phyloP scores from a whole-genome alignment of 768 basidiomycete species.

The Auriculariales sp. region DNA sequence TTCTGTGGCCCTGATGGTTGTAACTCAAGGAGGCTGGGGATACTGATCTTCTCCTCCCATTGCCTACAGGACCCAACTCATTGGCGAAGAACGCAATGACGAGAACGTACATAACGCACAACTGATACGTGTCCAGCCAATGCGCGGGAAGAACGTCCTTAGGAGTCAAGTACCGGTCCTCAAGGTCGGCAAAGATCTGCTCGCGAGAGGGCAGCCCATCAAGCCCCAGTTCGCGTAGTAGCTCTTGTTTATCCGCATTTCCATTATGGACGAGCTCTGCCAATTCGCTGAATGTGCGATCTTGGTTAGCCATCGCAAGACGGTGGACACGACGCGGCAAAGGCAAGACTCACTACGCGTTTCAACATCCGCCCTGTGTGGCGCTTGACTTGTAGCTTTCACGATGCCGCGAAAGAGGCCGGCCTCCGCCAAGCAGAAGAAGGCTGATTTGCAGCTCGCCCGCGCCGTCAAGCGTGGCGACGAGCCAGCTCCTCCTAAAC shows the following conservation, averaged over 20 bases:
- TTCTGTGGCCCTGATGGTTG: constrained; percentile 67
- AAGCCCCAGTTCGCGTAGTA: constrained; percentile 47
- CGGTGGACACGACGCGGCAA: no score
- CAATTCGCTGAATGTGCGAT: neutral
- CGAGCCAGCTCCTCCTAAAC: constrained; percentile 22
- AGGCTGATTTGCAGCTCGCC: constrained; percentile 58
- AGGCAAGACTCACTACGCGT: no score
- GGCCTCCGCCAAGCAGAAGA: constrained; percentile 54
- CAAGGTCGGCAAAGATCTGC: constrained; percentile 52
- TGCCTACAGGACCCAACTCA: constrained; percentile 30
- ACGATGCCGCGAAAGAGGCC: constrained; percentile 25
- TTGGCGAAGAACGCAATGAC: constrained; percentile 1
- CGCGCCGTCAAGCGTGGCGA: constrained; percentile 80
- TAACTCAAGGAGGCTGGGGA: constrained; percentile 48
- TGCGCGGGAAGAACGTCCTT: constrained; percentile 48
- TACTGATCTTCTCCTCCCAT: constrained; percentile 49
- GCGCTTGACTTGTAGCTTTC: no score
- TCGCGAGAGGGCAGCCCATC: constrained; percentile 40
- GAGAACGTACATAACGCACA: constrained; percentile 32
- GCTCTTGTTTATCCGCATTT: constrained; percentile 6
- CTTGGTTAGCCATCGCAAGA: neutral
- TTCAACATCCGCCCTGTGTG: no score
- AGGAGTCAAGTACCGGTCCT: constrained; percentile 60
- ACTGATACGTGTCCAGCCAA: constrained; percentile 71
- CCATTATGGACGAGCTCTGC: neutral